Conservation (phyloP, 352 stramenopile genomes). For the Pythium insidiosum region DNA sequence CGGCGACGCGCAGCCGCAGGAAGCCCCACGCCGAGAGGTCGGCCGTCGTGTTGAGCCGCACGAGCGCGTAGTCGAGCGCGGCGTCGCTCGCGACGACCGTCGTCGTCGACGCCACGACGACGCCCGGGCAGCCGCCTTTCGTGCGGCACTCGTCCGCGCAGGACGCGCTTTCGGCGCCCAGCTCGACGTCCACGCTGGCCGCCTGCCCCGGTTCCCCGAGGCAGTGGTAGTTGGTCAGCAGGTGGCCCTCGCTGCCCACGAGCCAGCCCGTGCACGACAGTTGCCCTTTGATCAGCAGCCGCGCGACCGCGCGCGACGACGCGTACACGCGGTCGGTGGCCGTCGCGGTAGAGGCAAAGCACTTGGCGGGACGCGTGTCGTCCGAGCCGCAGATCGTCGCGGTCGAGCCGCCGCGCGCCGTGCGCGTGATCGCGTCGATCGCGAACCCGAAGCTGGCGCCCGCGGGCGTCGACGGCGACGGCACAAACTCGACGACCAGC, state of each 20-base stretch:
- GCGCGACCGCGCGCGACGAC: constrained; percentile 12
- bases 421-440: constrained; percentile 14
- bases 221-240: constrained; percentile 25
- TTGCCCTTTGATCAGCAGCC: constrained; percentile 15
- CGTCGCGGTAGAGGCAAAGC: constrained; percentile 8
- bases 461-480: background rate
- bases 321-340: constrained; percentile 4
- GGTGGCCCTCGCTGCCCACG: constrained; percentile 19
- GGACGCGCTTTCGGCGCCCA: constrained; percentile 11
- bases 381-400: constrained; percentile 17
- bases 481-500: constrained; percentile 14
- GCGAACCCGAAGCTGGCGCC: constrained; percentile 1
- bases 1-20: constrained; percentile 10
- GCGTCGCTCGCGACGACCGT: constrained; percentile 9
- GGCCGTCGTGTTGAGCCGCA: constrained; percentile 18
- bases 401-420: background rate
- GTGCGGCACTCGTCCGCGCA: constrained; percentile 39
- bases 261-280: constrained; percentile 15
- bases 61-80: constrained; percentile 17
- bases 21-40: constrained; percentile 11
- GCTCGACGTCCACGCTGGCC: constrained; percentile 8
- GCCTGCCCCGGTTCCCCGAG: constrained; percentile 7
- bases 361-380: constrained; percentile 16
- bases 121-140: constrained; percentile 26
- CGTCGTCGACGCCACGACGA: constrained; percentile 8